Evolutionary conservation across 2,329 filamentous ascomycete species (phyloP).

Genomic region (Didymella sp.): DNA sequence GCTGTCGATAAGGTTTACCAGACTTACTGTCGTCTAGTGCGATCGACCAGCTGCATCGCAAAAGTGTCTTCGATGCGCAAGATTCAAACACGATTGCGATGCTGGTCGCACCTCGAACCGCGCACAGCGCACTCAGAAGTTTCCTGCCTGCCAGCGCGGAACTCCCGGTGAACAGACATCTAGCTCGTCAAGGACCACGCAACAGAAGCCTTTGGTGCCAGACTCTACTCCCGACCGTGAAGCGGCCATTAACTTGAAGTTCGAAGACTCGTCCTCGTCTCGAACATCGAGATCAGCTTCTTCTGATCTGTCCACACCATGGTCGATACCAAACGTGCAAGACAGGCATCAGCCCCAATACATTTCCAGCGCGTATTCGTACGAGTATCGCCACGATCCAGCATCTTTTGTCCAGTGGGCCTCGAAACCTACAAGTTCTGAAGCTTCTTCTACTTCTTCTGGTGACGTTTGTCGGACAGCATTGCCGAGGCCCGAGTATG

Average conservation of each 20-base stretch:
- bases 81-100: slow-evolving; percentile 3
- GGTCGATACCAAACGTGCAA: background rate
- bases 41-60: slow-evolving; percentile 5
- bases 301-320: background rate
- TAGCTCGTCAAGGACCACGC: background rate
- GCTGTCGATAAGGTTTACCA: background rate
- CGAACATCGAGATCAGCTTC: slow-evolving; percentile 1
- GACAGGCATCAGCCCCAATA: background rate
- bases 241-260: background rate
- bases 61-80: slow-evolving; percentile 3
- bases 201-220: background rate
- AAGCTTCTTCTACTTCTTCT: background rate
- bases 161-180: background rate
- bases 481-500: background rate
- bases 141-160: background rate
- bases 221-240: too few relatives aligned
- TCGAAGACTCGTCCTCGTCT: background rate
- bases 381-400: background rate
- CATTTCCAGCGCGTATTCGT: background rate
- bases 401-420: background rate
- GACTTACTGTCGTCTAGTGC: slow-evolving; percentile 2
- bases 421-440: background rate
- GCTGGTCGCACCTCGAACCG: slow-evolving; percentile 2
- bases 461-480: background rate
- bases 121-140: slow-evolving; percentile 1